These are phyloP conservation scores for Echinochloa phyllopogon DNA, from an alignment of 176 grass and related monocot species.

Conservation along the genomic window DNA sequence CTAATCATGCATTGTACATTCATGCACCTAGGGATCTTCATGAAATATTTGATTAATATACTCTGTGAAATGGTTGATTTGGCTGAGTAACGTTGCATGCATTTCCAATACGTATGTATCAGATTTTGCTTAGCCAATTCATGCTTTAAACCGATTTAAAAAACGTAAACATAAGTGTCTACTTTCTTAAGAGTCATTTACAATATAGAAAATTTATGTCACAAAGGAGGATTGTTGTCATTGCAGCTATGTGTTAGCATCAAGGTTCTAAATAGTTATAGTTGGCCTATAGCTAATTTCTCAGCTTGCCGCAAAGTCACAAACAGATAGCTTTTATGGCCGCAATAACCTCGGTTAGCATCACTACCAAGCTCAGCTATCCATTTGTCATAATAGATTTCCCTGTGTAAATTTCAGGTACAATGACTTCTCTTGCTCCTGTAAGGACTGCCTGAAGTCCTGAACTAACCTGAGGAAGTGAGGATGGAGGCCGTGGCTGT, in stretches of 20 bases:
- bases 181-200: not conserved
- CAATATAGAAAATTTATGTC: not conserved
- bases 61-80: not conserved
- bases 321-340: not conserved
- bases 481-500: slow-evolving; percentile 17
- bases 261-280: not conserved
- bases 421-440: slow-evolving; percentile 16
- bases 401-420: slow-evolving; percentile 45
- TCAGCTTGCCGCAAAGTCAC: not conserved
- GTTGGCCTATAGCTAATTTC: not conserved
- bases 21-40: not conserved
- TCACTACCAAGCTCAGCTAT: not conserved
- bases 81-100: not conserved
- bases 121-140: not conserved
- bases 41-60: not conserved
- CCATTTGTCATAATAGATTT: not conserved
- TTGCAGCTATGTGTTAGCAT: not conserved
- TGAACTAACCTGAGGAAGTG: slow-evolving; percentile 33
- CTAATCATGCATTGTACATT: not conserved
- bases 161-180: slow-evolving; percentile 3
- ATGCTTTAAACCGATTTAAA: not conserved
- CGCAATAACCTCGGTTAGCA: not conserved
- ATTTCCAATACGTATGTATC: slow-evolving; percentile 28
- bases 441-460: slow-evolving; percentile 38
- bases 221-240: slow-evolving; percentile 3